These are phyloP conservation scores for Botrytis deweyae DNA, from an alignment of 2,329 filamentous ascomycete species.

Conservation along the genomic window DNA sequence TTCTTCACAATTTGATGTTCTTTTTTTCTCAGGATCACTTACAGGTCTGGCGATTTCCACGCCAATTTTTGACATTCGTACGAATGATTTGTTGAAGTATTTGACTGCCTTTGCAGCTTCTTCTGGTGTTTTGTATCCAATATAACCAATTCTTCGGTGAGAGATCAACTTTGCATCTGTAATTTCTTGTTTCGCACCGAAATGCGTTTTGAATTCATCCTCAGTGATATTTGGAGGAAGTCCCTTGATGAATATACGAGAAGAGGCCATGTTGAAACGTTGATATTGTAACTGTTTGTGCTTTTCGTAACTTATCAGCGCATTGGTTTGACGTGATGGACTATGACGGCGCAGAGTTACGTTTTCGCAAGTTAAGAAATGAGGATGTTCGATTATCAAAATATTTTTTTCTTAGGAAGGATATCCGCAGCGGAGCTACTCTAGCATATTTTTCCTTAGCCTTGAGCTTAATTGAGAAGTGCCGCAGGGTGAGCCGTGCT, in stretches of 20 bases:
- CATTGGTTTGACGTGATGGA: background rate
- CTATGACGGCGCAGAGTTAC: background rate
- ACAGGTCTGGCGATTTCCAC: slow-evolving; percentile 88
- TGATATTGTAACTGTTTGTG: background rate
- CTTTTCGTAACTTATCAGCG: background rate
- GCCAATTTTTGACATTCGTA: slow-evolving; percentile 90
- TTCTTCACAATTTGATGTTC: background rate
- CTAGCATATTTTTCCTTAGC: slow-evolving; percentile 18
- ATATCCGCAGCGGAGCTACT: slow-evolving; percentile 11
- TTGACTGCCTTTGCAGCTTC: slow-evolving; percentile 81
- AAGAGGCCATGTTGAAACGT: slow-evolving; percentile 45
- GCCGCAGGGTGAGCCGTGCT: slow-evolving; percentile 1
- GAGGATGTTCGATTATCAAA: slow-evolving; percentile 3
- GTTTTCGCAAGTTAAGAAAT: background rate
- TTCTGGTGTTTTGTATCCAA: slow-evolving; percentile 83
- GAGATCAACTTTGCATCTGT: slow-evolving; percentile 93
- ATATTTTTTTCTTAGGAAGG: slow-evolving; percentile 14
- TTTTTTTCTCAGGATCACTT: slow-evolving; percentile 39
- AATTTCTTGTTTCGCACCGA: slow-evolving; percentile 70
- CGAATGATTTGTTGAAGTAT: slow-evolving; percentile 94
- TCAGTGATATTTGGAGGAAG: slow-evolving; percentile 84
- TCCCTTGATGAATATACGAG: slow-evolving; percentile 75
- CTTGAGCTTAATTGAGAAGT: slow-evolving; percentile 10
- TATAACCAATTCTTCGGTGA: slow-evolving; percentile 88
- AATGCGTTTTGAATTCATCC: slow-evolving; percentile 85